Percentiles rank a stretch among this genome's conserved stretches.
These are phyloP conservation scores for Paraglomus brasilianum DNA, from an alignment of 192 early-diverging fungal species.

Conservation along the genomic window DNA sequence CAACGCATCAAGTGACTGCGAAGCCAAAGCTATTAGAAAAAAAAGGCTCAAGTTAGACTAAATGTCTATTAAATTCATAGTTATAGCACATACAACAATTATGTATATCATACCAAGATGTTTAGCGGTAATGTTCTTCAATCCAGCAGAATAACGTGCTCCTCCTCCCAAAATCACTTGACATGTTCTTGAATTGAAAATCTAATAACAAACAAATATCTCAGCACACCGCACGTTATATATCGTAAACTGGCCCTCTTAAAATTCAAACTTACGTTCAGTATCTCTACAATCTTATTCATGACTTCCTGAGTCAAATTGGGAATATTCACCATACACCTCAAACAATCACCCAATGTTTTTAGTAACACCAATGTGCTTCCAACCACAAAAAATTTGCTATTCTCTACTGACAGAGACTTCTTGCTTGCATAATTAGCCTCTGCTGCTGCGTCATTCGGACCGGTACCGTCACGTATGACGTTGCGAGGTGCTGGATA, in stretches of 20 bases:
- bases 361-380: slow-evolving; percentile 81
- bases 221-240: neutral
- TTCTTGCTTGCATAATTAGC: slow-evolving; percentile 41
- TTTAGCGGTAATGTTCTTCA: slow-evolving; percentile 96
- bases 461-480: slow-evolving; percentile 26
- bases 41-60: slow-evolving; percentile 33
- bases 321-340: slow-evolving; percentile 78
- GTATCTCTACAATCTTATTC: slow-evolving; percentile 82
- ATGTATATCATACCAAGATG: slow-evolving; percentile 68
- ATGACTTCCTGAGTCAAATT: slow-evolving; percentile 80
- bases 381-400: slow-evolving; percentile 83
- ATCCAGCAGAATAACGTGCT: slow-evolving; percentile 93
- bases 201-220: slow-evolving; percentile 41
- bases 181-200: slow-evolving; percentile 94
- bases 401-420: slow-evolving; percentile 72
- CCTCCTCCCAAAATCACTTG: slow-evolving; percentile 98
- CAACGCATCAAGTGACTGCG: slow-evolving; percentile 88
- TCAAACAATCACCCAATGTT: slow-evolving; percentile 89
- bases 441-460: slow-evolving; percentile 28
- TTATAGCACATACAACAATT: neutral
- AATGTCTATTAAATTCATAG: neutral
- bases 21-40: slow-evolving; percentile 69
- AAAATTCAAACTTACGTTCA: slow-evolving; percentile 57
- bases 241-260: neutral
- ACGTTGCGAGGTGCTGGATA: slow-evolving; percentile 30